phyloP scores from a whole-genome alignment of 345 rosid genomes.

The Alliaria petiolata region DNA sequence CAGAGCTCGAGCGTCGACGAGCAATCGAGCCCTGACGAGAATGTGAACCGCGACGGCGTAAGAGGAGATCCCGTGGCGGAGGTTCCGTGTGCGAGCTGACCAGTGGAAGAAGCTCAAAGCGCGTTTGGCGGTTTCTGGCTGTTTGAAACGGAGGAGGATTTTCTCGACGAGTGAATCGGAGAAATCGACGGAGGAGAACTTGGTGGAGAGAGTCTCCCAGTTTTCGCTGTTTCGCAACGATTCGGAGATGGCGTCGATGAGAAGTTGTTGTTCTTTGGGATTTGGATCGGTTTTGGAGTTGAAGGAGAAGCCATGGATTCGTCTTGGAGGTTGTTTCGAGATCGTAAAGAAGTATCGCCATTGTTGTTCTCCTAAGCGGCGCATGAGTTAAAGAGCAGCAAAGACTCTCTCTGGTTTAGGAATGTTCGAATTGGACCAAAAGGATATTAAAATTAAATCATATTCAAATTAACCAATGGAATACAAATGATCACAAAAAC shows the following conservation, averaged over 20 bases:
- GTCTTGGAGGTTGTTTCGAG: too few relatives aligned
- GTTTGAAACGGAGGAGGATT: conserved; percentile 59
- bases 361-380: too few relatives aligned
- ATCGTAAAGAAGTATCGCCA: too few relatives aligned
- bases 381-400: too few relatives aligned
- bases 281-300: background rate
- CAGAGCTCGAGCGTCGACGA: conserved; percentile 60
- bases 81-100: conserved; percentile 48
- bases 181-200: conserved; percentile 37
- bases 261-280: background rate
- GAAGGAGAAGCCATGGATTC: too few relatives aligned
- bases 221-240: conserved; percentile 37
- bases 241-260: conserved; percentile 35
- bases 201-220: conserved; percentile 56
- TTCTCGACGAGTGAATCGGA: conserved; percentile 37
- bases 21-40: conserved; percentile 47
- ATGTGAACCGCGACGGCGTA: conserved; percentile 59
- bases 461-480: too few relatives aligned
- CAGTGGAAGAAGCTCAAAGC: conserved; percentile 80
- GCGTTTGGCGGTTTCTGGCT: conserved; percentile 54
- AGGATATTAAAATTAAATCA: too few relatives aligned
- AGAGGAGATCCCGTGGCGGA: conserved; percentile 43
- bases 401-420: too few relatives aligned
- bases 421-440: too few relatives aligned
- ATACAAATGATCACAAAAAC: too few relatives aligned